phyloP scores from a whole-genome alignment of 1,139 yeast species.

The Lodderomyces metapsilosis region DNA sequence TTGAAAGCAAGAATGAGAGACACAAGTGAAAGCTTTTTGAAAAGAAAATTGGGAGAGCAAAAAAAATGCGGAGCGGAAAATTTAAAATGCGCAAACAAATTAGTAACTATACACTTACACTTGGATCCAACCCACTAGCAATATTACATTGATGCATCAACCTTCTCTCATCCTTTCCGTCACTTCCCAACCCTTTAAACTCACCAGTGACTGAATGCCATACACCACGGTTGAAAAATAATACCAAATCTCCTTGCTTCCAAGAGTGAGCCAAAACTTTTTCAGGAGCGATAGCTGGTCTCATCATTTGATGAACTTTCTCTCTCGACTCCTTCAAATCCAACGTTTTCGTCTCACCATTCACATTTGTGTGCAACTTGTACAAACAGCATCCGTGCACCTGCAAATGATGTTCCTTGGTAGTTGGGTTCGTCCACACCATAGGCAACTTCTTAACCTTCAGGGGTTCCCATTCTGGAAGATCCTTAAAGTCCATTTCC shows the following conservation, averaged over 20 bases:
- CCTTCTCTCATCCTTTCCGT: constrained; percentile 67
- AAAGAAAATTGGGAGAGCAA: background rate
- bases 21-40: too few species aligned
- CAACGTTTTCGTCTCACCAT: constrained; percentile 48
- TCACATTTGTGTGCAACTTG: constrained; percentile 55
- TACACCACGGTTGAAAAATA: constrained; percentile 83
- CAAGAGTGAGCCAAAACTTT: constrained; percentile 78
- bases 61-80: constrained; percentile 3
- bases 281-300: constrained; percentile 79
- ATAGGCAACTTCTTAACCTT: constrained; percentile 76
- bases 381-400: constrained; percentile 84
- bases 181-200: constrained; percentile 47
- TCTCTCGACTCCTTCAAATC: constrained; percentile 71
- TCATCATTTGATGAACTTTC: constrained; percentile 67
- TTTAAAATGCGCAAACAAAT: background rate
- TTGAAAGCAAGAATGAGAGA: background rate
- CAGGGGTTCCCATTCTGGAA: constrained; percentile 79
- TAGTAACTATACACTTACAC: constrained; percentile 13
- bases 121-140: constrained; percentile 76
- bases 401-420: constrained; percentile 77
- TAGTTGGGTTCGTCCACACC: constrained; percentile 92
- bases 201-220: constrained; percentile 92
- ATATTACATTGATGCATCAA: constrained; percentile 92
- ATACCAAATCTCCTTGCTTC: constrained; percentile 79
- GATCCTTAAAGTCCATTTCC: constrained; percentile 60